A percentile compares a stretch with the other conserved stretches of the same genome.
phyloP scores from a whole-genome alignment of 495 filamentous ascomycete species.

The Penicillium cataractarum region DNA sequence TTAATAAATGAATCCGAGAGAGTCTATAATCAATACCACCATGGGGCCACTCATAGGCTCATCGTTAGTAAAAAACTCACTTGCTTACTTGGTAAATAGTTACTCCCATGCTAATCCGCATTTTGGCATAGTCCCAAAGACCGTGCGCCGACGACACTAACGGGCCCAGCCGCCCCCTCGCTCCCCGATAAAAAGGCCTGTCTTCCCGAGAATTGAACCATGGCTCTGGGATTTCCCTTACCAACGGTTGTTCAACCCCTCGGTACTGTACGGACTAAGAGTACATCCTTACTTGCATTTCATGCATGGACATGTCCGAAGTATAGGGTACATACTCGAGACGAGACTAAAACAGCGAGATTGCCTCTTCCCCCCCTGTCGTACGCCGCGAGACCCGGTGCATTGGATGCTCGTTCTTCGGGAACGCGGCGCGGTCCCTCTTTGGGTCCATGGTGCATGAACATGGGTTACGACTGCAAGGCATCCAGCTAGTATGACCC shows the following conservation, averaged over 20 bases:
- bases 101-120: background rate
- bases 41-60: too few species aligned
- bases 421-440: slow-evolving; percentile 18
- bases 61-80: too few species aligned
- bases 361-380: slow-evolving; percentile 6
- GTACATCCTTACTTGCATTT: background rate
- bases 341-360: background rate
- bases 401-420: slow-evolving; percentile 30
- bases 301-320: background rate
- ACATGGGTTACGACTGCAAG: slow-evolving; percentile 12
- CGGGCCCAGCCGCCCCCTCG: slow-evolving; percentile 32
- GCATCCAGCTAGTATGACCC: slow-evolving; percentile 4
- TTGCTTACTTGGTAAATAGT: background rate
- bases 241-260: slow-evolving; percentile 23
- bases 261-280: background rate
- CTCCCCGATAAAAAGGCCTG: slow-evolving; percentile 20
- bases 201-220: slow-evolving; percentile 46
- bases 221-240: slow-evolving; percentile 43
- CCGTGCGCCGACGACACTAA: slow-evolving; percentile 18
- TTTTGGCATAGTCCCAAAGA: background rate
- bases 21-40: background rate
- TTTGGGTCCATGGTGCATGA: slow-evolving; percentile 31
- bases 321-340: background rate
- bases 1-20: background rate
- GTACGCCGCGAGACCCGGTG: slow-evolving; percentile 31